These are phyloP conservation scores for Fraxinus floribunda DNA, from an alignment of 305 asterid genomes.

Conservation along the genomic window DNA sequence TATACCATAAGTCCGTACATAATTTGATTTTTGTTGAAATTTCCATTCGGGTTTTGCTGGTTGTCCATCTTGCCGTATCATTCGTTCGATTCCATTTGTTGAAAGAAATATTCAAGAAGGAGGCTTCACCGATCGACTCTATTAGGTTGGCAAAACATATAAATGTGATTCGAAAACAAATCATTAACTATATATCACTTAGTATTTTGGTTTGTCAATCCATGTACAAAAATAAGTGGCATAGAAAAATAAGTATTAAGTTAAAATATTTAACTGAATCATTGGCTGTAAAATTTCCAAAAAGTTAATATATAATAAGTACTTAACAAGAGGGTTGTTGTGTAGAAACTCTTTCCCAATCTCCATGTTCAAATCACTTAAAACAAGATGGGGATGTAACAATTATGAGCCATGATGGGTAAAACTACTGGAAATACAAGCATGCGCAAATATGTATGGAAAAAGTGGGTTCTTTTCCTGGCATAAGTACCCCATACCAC, in stretches of 20 bases:
- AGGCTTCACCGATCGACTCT: not conserved
- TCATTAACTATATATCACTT: not conserved
- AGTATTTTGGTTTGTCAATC: not conserved
- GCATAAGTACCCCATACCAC: slow-evolving; percentile 19
- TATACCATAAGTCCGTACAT: not conserved
- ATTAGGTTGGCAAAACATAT: not conserved
- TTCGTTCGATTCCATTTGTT: not conserved
- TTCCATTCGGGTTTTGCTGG: not conserved
- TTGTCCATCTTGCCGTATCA: not conserved
- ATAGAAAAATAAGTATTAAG: not conserved
- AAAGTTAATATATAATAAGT: not conserved
- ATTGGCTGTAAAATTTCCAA: not conserved
- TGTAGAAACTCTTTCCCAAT: not conserved
- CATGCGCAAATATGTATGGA: slow-evolving; percentile 26
- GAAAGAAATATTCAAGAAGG: too few species aligned
- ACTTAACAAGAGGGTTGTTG: not conserved
- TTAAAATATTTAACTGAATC: too few species aligned
- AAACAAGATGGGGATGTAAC: not conserved
- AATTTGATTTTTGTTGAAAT: not conserved
- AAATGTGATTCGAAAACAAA: not conserved
- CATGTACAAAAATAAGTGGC: not conserved
- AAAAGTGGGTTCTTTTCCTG: slow-evolving; percentile 14
- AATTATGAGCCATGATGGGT: slow-evolving; percentile 7
- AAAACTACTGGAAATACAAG: not conserved
- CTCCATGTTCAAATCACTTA: not conserved